Evolutionary conservation across 805 yeast genomes (phyloP).

Genomic region (Millerozyma miso): DNA sequence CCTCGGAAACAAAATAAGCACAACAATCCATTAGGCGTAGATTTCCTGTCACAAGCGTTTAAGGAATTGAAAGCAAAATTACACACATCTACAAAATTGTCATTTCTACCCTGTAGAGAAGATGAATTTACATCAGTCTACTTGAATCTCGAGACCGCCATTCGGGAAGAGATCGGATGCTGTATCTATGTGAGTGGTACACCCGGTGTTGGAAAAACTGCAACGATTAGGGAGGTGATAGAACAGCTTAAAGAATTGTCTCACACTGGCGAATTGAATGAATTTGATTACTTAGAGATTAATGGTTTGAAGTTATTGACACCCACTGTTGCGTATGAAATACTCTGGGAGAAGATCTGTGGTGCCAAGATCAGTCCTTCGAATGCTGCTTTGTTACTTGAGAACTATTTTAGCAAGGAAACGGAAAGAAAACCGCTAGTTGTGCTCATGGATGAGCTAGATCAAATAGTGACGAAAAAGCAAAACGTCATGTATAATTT

Average conservation of each 20-base stretch:
- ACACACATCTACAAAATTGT: slow-evolving; percentile 42
- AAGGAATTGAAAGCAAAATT: slow-evolving; percentile 38
- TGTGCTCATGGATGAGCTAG: slow-evolving; percentile 86
- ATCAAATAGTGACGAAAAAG: slow-evolving; percentile 78
- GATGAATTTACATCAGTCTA: slow-evolving; percentile 72
- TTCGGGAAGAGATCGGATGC: slow-evolving; percentile 67
- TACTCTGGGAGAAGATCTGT: slow-evolving; percentile 72
- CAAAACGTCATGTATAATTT: slow-evolving; percentile 91
- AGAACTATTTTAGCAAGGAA: slow-evolving; percentile 54
- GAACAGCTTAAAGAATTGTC: slow-evolving; percentile 50
- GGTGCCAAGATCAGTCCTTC: slow-evolving; percentile 54
- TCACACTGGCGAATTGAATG: slow-evolving; percentile 22
- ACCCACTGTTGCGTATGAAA: slow-evolving; percentile 79
- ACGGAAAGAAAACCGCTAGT: slow-evolving; percentile 53
- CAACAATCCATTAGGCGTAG: slow-evolving; percentile 12
- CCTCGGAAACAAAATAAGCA: slow-evolving; percentile 9
- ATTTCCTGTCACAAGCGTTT: slow-evolving; percentile 26
- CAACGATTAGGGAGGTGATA: slow-evolving; percentile 84
- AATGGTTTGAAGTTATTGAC: slow-evolving; percentile 83
- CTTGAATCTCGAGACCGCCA: slow-evolving; percentile 64
- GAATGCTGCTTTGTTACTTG: slow-evolving; percentile 64
- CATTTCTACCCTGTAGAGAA: slow-evolving; percentile 79
- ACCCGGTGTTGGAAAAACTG: slow-evolving; percentile 97
- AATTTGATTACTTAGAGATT: slow-evolving; percentile 76
- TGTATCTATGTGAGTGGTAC: slow-evolving; percentile 93